Evolutionary conservation across 2,329 filamentous ascomycete species (phyloP), one percentile per base, ranked within the genome.

Genomic region (Ceratocystis huliohia): DNA sequence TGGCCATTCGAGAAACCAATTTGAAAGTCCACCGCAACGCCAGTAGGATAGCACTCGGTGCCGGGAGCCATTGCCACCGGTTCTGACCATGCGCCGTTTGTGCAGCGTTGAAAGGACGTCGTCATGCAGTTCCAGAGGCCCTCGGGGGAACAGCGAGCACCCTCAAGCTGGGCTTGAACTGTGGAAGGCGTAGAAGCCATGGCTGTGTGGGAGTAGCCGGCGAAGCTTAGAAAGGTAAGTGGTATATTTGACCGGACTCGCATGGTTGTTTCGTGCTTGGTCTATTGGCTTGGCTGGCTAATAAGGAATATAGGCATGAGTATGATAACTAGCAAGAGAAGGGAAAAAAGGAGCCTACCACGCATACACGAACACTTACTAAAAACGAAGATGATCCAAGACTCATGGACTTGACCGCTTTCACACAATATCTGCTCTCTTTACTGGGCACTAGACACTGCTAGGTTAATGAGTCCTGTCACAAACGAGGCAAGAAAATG

Each of bases 111-210:
- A 74, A 78, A 83, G 44, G 74, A 75, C 22, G 69, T 73, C 0
- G 74, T 75, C 74, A 82, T 78, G 74, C 81, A 83, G 72, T 82
- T 81, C 81, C 81, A 83, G 68, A 78, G 76, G n/a, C 81, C 80
- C 67, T 83, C 80, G 13, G 73, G 70, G 10, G 73, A 72, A 72
- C 80, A 82, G 3, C 72, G 69, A 1, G 76, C 73, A 22, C 78
- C 78, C 2, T 70, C 72, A 13, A 72, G 68, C 68, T 76, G 71
- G 15, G 71, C 70, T n/a, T 72, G 72, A n/a, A 22, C 48, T 20
- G 7, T 28, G 48, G 48, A 13, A 15, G 13, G 17, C 6, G 30
- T n/a, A 46, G 41, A 28, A 28, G 44, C 56, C n/a, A 62, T 37
- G 46, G n/a, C 20, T 28, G 44, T 15, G n/a, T 46, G 25, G 8